phyloP scores from a whole-genome alignment of 257 asterid species.

The Penstemon davidsonii region DNA sequence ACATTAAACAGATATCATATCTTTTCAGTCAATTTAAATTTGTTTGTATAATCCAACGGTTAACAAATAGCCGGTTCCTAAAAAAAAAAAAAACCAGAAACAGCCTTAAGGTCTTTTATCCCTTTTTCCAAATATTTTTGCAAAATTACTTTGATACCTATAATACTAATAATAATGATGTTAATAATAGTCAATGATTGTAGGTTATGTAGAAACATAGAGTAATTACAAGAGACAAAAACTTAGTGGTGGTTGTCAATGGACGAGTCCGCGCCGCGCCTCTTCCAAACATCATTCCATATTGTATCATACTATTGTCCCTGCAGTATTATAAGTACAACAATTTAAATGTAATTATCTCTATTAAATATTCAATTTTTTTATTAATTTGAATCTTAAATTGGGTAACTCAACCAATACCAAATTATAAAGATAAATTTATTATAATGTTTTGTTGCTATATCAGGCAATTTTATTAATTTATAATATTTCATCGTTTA shows the following conservation, averaged over 20 bases:
- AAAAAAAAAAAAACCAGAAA: no score
- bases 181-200: conserved; percentile 29
- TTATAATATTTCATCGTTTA: no score
- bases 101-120: no score
- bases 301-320: conserved; percentile 34
- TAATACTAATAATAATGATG: conserved; percentile 20
- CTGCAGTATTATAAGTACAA: conserved; percentile 21
- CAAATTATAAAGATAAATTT: no score
- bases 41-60: no score
- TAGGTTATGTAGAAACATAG: conserved; percentile 31
- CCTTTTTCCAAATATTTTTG: no score
- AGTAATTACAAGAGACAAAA: conserved; percentile 33
- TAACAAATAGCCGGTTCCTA: no score
- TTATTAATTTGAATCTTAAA: not conserved
- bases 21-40: no score
- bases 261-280: conserved; percentile 32
- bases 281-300: conserved; percentile 47
- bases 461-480: no score
- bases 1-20: no score
- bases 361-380: not conserved
- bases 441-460: not conserved
- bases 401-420: no score
- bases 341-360: not conserved
- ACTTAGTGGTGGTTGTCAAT: conserved; percentile 13
- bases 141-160: not conserved